Base-by-base conservation (phyloP, 306 rosid species). In the Prinsepia uniflora region DNA sequence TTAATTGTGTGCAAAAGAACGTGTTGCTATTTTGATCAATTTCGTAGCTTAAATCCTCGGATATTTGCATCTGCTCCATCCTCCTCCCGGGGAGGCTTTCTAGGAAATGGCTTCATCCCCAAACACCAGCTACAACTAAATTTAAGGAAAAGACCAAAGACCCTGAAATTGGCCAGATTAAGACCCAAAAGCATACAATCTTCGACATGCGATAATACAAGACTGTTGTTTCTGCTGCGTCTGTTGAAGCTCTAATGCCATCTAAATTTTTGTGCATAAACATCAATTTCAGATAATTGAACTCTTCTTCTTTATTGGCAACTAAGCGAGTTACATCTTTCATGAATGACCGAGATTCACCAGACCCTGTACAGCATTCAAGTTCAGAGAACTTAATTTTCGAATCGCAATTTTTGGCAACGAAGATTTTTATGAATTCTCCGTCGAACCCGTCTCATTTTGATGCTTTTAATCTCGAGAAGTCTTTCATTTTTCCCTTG, bases 401-500 rank as follows among this genome's bases (percentile, higher is more conserved):
- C 0, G 99, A 95, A 30, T 87, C 97, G 36, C 82, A 66, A 59
- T 95, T 90, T 70, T 95, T 19, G 99, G 99, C 5, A 78, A 89
- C 41, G 96, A 91, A n/a, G 19, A 82, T 87, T 20, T 65, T 95
- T 63, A 36, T 87, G 43, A 78, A 86, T 70, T 86, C 96, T 12
- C 75, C 86, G 2, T 91, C 99, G 24, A 85, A 78, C 78, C 91
- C 97, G 4, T 80, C 90, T 0, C 96, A 89, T n/a, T 89, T 94
- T 4, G 99, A 94, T 20, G 89, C 96, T 10, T 94, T 87, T 47
- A 89, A 91, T 65, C 96, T 95, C 49, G 92, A 91, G 55, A 91
- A 81, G 71, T 87, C 95, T 0, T 14, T 78, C 11, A 49, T 84
- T 17, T 49, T 91, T 40, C 86, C 96, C 45, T 43, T 95, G 0